Conservation (phyloP, 441 rosid species). For the Erodium trifolium region DNA sequence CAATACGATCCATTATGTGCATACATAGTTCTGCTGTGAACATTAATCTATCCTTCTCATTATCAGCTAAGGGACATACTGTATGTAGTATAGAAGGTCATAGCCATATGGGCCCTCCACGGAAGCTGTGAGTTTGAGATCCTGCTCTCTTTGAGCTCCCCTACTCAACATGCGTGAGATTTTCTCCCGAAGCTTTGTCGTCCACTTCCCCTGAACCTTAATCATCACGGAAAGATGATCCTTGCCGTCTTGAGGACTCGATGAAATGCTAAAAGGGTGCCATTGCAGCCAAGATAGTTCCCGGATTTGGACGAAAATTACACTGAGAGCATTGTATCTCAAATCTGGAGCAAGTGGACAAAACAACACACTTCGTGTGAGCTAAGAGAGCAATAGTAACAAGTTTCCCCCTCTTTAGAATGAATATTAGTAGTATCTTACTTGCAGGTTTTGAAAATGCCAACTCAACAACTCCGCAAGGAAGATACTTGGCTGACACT, state of each 20-base stretch:
- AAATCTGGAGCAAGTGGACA: constrained; percentile 32
- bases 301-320: constrained; percentile 69
- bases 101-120: constrained; percentile 73
- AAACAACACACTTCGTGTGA: too few relatives aligned
- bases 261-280: constrained; percentile 69
- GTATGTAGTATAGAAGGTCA: constrained; percentile 56
- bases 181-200: constrained; percentile 40
- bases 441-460: constrained; percentile 50
- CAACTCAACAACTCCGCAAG: constrained; percentile 53
- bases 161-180: constrained; percentile 29
- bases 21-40: constrained; percentile 26
- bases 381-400: too few relatives aligned
- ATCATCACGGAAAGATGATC: constrained; percentile 46
- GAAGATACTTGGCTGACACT: constrained; percentile 49
- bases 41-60: too few relatives aligned
- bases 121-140: constrained; percentile 44
- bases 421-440: constrained; percentile 21
- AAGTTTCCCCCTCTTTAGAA: too few relatives aligned
- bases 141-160: constrained; percentile 17
- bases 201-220: constrained; percentile 62
- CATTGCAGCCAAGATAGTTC: constrained; percentile 68
- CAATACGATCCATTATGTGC: constrained; percentile 30
- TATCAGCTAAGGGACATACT: not conserved
- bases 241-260: constrained; percentile 57
- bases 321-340: constrained; percentile 73